phyloP scores from a whole-genome alignment of 345 rosid genomes.

The Gossypium thurberi region DNA sequence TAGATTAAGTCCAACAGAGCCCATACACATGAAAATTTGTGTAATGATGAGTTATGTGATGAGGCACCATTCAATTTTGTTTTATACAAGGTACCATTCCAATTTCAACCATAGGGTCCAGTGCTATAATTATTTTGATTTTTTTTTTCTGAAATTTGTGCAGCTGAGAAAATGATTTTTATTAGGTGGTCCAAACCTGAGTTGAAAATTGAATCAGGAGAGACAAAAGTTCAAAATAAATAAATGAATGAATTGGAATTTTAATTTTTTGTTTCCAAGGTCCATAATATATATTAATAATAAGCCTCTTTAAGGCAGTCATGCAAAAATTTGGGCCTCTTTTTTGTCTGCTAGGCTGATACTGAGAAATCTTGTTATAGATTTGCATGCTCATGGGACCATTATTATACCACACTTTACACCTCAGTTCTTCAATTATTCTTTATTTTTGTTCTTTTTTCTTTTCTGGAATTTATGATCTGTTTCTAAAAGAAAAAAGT shows the following conservation, averaged over 20 bases:
- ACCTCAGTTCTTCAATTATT: background rate
- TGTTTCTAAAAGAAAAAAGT: background rate
- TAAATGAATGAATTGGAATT: no score
- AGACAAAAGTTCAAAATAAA: background rate
- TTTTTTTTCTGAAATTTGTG: background rate
- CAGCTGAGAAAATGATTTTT: background rate
- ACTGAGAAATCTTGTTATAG: background rate
- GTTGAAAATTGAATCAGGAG: background rate
- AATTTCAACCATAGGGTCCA: background rate
- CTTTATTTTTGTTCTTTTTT: background rate
- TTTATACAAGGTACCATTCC: background rate
- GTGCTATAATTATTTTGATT: background rate
- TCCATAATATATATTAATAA: background rate
- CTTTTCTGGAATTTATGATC: background rate
- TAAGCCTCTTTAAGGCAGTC: background rate
- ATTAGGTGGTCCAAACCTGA: constrained; percentile 1
- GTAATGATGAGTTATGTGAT: background rate
- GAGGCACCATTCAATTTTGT: background rate
- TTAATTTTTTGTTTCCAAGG: background rate
- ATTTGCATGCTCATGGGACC: constrained; percentile 7
- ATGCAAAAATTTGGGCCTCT: background rate
- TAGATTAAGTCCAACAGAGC: background rate
- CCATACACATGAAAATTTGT: background rate
- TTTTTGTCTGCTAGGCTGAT: background rate
- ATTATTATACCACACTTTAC: background rate